Evolutionary conservation across 306 rosid genomes (phyloP).

Genomic region (Prinsepia uniflora): DNA sequence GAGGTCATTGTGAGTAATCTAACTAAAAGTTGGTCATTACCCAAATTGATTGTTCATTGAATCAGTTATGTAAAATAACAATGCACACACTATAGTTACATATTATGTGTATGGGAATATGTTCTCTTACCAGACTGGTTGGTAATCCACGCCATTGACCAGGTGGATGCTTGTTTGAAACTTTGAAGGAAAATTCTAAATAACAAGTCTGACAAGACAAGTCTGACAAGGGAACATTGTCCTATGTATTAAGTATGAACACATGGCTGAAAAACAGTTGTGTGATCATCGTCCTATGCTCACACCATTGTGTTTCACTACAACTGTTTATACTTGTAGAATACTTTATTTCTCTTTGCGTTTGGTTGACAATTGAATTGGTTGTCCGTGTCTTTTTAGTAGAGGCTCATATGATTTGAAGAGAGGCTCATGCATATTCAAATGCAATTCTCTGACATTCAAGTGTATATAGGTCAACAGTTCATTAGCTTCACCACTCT

Average conservation of each 20-base stretch:
- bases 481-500: neutral
- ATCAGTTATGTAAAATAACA: neutral
- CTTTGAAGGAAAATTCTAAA: neutral
- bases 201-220: neutral
- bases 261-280: neutral
- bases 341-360: neutral
- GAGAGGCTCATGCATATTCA: conserved; percentile 3
- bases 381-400: neutral
- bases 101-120: neutral
- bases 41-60: conserved; percentile 12
- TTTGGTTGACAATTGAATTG: neutral
- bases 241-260: neutral
- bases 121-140: neutral
- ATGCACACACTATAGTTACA: neutral
- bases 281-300: neutral
- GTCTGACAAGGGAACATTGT: neutral
- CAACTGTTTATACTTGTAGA: neutral
- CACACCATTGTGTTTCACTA: neutral
- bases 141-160: neutral
- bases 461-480: neutral
- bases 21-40: conserved; percentile 22
- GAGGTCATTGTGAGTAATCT: conserved; percentile 16
- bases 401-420: neutral
- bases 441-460: conserved; percentile 2
- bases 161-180: conserved; percentile 6